Base-by-base conservation (phyloP, 192 early-diverging fungal genomes). In the Thamnidium elegans region DNA sequence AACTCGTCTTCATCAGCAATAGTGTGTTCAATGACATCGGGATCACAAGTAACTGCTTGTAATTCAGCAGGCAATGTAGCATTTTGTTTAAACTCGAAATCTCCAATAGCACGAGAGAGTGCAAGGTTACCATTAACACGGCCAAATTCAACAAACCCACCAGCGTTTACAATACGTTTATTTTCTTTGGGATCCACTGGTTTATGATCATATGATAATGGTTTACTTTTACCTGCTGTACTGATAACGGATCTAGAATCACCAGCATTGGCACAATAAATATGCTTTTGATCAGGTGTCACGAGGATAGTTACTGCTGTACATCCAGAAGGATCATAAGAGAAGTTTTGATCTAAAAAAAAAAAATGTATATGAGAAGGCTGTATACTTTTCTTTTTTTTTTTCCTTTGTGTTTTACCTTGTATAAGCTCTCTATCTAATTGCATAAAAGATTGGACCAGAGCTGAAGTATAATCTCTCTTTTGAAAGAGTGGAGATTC, bases 91-190 rank as follows among this genome's bases (percentile, higher is more conserved):
- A 99, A 99, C 79, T 98, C 97, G 81, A 95, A 98, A 70, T 99
- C 97, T 32, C 97, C 97, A 63, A 99, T 82, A 1, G 97, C 97
- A 48, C 97, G 89, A 52, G 95, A 97, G 19, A 99, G 82, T 26
- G 97, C 97, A 44, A 99, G 80, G 74, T 96, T 97, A 86, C 97
- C 97, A 78, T 99, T 99, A 48, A 99, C 97, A 61, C 97, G 88
- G 1, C 95, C 94, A 83, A 91, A 97, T 75, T 99, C 96, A 23
- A 99, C 95, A 81, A 96, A 99, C 7, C 96, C 96, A 58, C 97
- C 97, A 36, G 91, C 96, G 4, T 82, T 83, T 47, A 77, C 78
- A 69, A 99, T 99, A 66, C 97, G 89, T 52, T 84, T 69, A 19
- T 84, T 81, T 79, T 99, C 97, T 34, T 72, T 82, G 77, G 83